Evolutionary conservation across 164 flowering plant species (phyloP), one percentile per base, ranked within the genome.

Genomic region (Chimonanthus salicifolius): DNA sequence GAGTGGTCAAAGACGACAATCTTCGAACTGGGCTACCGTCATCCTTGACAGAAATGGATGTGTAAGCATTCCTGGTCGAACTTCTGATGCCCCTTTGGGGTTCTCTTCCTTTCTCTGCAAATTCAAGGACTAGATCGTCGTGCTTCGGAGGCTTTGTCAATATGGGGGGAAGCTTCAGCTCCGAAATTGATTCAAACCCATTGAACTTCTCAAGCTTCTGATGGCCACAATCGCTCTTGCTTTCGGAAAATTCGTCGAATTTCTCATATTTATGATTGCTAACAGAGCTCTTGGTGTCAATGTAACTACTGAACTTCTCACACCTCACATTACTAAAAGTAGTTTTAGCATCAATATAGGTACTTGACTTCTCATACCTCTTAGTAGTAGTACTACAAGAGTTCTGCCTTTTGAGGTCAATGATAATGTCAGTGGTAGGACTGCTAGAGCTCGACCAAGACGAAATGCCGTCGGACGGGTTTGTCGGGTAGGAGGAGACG

Each of bases 111-210:
- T 54, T 54, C 60, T 66, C 47, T 51, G 49, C 66, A 47, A 65
- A 49, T 9, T 81, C 77, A 4, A 66, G 49, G 50, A 74, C 16
- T 49, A 46, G 72, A 49, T 78, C 76, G 9, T 43, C 73, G 62
- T 72, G 47, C 58, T 81, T 78, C 1, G 73, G 54, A 3, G 85
- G 85, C 79, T 83, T 87, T 43, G 90, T 85, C 11, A 80, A 6
- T 15, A 86, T 83, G 8, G 87, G 88, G 44, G 87, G 88, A 21
- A 88, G 88, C 16, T 84, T 82, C 0, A 79, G 43, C 78, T 84
- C 76, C 5, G 83, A 68, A 10, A 83, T 10, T 0, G 73, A 2
- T 20, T 78, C 75, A n/a, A 82, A 79, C 49, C 62, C 83, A 16
- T 78, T 80, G 1, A 74, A 2, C 20, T 78, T 75, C 2, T 80